phyloP scores from a whole-genome alignment of 2,329 filamentous ascomycete genomes.

The Alternaria ventricosa region DNA sequence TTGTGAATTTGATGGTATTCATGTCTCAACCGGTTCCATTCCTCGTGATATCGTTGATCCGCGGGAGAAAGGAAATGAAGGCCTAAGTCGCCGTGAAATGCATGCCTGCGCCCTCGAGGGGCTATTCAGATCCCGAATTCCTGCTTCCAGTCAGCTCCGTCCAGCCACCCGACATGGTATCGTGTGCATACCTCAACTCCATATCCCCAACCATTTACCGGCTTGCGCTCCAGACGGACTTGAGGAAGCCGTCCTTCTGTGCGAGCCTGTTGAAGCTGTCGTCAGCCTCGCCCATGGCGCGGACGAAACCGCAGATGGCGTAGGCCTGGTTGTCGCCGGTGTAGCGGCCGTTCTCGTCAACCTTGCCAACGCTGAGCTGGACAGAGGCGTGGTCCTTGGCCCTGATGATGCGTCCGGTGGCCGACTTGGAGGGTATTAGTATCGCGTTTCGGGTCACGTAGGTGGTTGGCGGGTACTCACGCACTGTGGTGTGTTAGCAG shows the following conservation, averaged over 20 bases:
- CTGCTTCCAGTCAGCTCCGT: conserved; percentile 25
- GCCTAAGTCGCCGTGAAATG: conserved; percentile 39
- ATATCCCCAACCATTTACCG: conserved; percentile 53
- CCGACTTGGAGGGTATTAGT: conserved; percentile 33
- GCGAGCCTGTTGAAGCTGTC: conserved; percentile 94
- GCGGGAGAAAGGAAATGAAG: conserved; percentile 36
- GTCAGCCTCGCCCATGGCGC: conserved; percentile 97
- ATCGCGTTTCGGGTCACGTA: conserved; percentile 17
- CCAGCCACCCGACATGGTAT: background rate
- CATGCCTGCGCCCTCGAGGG: conserved; percentile 32
- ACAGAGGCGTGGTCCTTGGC: conserved; percentile 99
- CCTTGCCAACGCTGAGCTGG: conserved; percentile 96
- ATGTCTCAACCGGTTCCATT: conserved; percentile 35
- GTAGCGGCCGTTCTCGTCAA: conserved; percentile 98
- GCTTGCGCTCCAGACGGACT: conserved; percentile 89
- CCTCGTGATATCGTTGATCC: conserved; percentile 43
- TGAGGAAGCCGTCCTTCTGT: conserved; percentile 95
- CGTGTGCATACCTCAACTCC: conserved; percentile 41
- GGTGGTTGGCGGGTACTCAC: conserved; percentile 24
- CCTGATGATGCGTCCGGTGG: conserved; percentile 92
- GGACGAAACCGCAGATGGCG: conserved; percentile 96
- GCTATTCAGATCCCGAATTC: conserved; percentile 40
- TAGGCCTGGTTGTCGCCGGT: conserved; percentile 98
- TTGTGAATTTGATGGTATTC: conserved; percentile 42
- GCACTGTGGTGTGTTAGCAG: conserved; percentile 45